Conservation (phyloP, 1,284 basidiomycete species). For the Inonotus hispidus region DNA sequence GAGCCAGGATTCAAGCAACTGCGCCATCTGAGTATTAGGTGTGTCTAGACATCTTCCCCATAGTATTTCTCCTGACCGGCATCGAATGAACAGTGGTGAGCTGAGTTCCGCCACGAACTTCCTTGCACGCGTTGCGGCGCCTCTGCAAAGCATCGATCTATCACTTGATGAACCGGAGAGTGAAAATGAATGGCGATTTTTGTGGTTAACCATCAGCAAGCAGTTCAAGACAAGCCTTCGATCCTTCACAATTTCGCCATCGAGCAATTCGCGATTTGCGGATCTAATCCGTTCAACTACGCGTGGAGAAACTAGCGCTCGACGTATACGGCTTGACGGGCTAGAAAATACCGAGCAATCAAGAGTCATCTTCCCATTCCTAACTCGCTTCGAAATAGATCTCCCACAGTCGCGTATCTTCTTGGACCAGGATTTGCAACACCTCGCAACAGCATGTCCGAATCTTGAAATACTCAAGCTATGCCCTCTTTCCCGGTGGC, state of each 20-base stretch:
- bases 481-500: conserved; percentile 62
- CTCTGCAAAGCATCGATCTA: conserved; percentile 58
- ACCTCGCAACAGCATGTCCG: conserved; percentile 55
- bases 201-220: conserved; percentile 56
- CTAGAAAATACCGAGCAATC: conserved; percentile 32
- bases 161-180: conserved; percentile 72
- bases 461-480: conserved; percentile 59
- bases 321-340: conserved; percentile 53
- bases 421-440: conserved; percentile 49
- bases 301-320: conserved; percentile 42
- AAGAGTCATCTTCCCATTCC: conserved; percentile 35
- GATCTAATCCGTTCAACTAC: conserved; percentile 64
- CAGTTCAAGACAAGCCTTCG: conserved; percentile 54
- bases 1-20: conserved; percentile 48
- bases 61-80: background rate
- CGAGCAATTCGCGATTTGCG: conserved; percentile 54
- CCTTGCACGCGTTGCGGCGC: conserved; percentile 57
- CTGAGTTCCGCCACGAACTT: conserved; percentile 63
- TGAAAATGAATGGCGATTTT: conserved; percentile 64
- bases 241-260: conserved; percentile 54
- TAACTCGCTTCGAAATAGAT: conserved; percentile 63
- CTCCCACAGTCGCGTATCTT: conserved; percentile 69
- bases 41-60: background rate
- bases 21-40: conserved; percentile 50
- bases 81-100: conserved; percentile 40